Evolutionary conservation across 495 filamentous ascomycete species (phyloP), one percentile per base, ranked within the genome.

Genomic region (Choiromyces venosus): DNA sequence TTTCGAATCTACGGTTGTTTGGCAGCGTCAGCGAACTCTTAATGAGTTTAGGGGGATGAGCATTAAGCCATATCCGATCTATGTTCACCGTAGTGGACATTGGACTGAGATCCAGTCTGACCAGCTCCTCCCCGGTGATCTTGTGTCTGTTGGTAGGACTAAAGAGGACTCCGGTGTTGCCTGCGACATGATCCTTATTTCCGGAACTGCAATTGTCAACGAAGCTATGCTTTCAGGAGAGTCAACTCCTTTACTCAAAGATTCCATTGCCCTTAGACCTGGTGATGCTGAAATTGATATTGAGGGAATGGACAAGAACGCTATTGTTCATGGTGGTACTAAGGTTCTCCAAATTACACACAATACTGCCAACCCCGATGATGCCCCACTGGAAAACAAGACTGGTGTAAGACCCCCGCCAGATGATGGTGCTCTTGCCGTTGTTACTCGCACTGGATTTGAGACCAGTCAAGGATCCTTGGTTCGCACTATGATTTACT

Each of bases 401-500:
- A 92, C 90, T 66, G 92, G 91, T 75, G 89, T 99, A 14, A 85
- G 85, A 4, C 86, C 92, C 25, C 86, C 91, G 16, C 95, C 95
- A 0, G 95, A 99, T 83, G 92, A 94, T 78, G 95, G 95, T 65
- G 95, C 93, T 14, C 88, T 98, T 86, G 95, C 94, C 73, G 87
- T 98, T 73, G 92, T 98, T 66, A 91, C 93, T 74, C 97, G 97
- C 87, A 99, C 96, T 65, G 95, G 95, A 6, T 99, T 99, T 76
- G 95, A 99, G 84, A 99, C 95, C 10, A 97, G 93, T 72, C 95
- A 99, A 83, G 95, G 95, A 75, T 97, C 92, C 81, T 86, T 99
- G 72, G 95, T 99, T 64, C 93, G 95, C 40, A 99, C 95, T 66
- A 99, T 99, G 95, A 98, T 99, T 76, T 99, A 97, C 84, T 97